Base-by-base conservation (phyloP, 1,139 yeast species). In the Trichomonascaceae sp. region DNA sequence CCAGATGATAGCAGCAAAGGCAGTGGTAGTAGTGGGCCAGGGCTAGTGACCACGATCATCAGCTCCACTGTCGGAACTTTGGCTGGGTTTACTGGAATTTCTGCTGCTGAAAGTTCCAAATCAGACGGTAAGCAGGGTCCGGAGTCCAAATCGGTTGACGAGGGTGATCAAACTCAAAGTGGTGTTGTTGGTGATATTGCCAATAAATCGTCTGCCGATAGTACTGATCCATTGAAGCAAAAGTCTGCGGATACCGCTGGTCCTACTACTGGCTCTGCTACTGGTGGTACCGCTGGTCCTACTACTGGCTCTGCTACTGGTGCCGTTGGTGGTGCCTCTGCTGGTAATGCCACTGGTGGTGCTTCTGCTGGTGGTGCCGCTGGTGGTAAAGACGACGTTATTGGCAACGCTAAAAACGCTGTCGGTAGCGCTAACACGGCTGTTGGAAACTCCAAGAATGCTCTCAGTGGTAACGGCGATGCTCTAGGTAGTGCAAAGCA, bases 261-360 rank as follows among this genome's bases (percentile, higher is more conserved):
- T 43, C 24, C n/a, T n/a, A n/a, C n/a, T n/a, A n/a, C n/a, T 12
- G 51, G 38, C n/a, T 52, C 36, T 13, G 51, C 36, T 9, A 24
- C 53, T 12, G 53, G 50, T 41, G 50, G n/a, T n/a, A n/a, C 45
- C 36, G 55, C 46, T 36, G 59, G 51, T 41, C n/a, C n/a, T n/a
- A n/a, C n/a, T n/a, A n/a, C n/a, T 12, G 51, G 38, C n/a, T 52
- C 36, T 13, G 51, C 36, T 9, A 24, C 53, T 12, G 53, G 50
- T 41, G 50, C 45, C 36, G 55, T 48, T 36, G 59, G 51, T 41
- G 27, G 27, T 22, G 27, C 27, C 12, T 2, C 32, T 27, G 32
- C 32, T 5, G 32, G 32, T 45, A 53, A 49, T 17, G 54, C 3
- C 24, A 22, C 53, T 24, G 53, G 48, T 17, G 54, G 49, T n/a